A percentile compares a stretch with the other conserved stretches of the same genome.
Evolutionary conservation across 192 early-diverging fungal species (phyloP).

Genomic region (Backusella liffmaniae): DNA sequence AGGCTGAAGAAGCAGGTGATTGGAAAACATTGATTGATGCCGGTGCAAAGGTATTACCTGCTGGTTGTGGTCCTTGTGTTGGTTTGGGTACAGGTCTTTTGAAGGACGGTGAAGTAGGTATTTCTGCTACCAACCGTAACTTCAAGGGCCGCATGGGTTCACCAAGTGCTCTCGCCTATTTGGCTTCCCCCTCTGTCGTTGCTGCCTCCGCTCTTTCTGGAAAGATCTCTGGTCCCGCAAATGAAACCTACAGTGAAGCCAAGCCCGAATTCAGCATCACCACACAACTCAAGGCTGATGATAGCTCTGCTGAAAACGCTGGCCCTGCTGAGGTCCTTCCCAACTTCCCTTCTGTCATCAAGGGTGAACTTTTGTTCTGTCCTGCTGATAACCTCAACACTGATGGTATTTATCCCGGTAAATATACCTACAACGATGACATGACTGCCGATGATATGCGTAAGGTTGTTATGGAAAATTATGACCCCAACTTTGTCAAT

Average conservation of each 20-base stretch:
- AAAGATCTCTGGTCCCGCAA: conserved; percentile 55
- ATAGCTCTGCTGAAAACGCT: conserved; percentile 21
- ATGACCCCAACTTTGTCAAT: conserved; percentile 84
- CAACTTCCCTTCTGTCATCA: conserved; percentile 75
- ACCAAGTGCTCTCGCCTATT: conserved; percentile 86
- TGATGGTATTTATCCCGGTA: conserved; percentile 98
- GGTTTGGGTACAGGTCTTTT: conserved; percentile 90
- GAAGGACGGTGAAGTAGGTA: conserved; percentile 95
- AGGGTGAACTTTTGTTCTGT: conserved; percentile 87
- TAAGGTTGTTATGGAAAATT: conserved; percentile 98
- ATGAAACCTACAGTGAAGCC: background rate
- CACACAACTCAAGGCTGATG: conserved; percentile 13
- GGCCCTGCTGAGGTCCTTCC: conserved; percentile 39
- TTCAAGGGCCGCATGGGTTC: conserved; percentile 99
- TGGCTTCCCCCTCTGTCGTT: conserved; percentile 94
- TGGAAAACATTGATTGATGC: conserved; percentile 87
- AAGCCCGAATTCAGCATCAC: conserved; percentile 33
- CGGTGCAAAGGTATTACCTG: conserved; percentile 85
- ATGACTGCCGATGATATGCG: conserved; percentile 88
- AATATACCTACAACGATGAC: conserved; percentile 98
- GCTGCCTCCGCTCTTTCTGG: conserved; percentile 91
- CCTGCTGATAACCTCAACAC: conserved; percentile 97
- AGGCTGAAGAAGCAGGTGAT: conserved; percentile 80
- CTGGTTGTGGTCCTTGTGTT: conserved; percentile 98
- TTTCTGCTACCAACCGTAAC: conserved; percentile 98